Conservation (phyloP, 1,284 basidiomycete species). For the Pterula multifida region DNA sequence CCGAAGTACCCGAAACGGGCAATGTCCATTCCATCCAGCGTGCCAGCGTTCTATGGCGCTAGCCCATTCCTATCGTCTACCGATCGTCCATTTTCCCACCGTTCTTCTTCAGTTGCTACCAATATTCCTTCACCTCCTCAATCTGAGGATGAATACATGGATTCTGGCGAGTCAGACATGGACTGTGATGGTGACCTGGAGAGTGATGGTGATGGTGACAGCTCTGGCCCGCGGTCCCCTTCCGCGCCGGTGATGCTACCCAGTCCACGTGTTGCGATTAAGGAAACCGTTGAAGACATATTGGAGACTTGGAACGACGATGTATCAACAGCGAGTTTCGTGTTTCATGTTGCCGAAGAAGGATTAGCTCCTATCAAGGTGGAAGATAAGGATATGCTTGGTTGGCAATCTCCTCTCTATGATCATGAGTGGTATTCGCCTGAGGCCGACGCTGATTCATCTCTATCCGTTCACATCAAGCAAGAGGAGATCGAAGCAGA, state of each 20-base stretch:
- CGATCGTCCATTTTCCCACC: constrained; percentile 22
- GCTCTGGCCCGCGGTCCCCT: constrained; percentile 1
- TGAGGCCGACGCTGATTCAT: constrained; percentile 16
- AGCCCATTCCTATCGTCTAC: constrained; percentile 16
- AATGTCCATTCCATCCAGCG: constrained; percentile 41
- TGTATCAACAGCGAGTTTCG: background rate
- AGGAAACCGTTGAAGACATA: background rate
- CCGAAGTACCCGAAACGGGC: constrained; percentile 29
- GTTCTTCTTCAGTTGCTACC: constrained; percentile 41
- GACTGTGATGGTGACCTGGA: constrained; percentile 26
- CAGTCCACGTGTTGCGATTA: background rate
- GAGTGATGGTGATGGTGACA: constrained; percentile 27
- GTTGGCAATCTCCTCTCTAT: constrained; percentile 15
- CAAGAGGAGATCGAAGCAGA: constrained; percentile 5
- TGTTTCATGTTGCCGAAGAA: background rate
- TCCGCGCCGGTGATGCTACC: background rate
- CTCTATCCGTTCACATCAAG: constrained; percentile 10
- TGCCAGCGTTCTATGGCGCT: constrained; percentile 26
- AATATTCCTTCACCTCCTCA: constrained; percentile 22
- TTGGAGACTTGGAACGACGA: background rate
- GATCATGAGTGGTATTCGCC: constrained; percentile 14
- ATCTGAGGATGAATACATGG: constrained; percentile 12
- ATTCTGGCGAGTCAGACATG: constrained; percentile 26
- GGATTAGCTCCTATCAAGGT: constrained; percentile 16
- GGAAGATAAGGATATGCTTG: constrained; percentile 15